Conservation (phyloP, 1,284 basidiomycete genomes). For the Vanrija pseudolonga region DNA sequence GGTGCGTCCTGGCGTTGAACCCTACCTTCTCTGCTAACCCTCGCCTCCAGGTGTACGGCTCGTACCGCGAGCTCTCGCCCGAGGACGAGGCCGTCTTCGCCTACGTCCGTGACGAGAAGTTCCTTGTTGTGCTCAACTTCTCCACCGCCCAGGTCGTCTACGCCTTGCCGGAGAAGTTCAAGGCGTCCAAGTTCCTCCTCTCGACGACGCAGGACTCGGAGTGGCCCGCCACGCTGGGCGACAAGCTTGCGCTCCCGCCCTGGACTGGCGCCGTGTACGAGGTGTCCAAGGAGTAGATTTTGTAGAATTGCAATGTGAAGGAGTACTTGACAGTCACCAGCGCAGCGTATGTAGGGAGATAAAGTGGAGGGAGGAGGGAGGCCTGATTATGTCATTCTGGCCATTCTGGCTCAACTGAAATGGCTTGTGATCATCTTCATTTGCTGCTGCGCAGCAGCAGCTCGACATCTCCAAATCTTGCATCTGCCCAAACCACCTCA, state of each 20-base stretch:
- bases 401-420: no score
- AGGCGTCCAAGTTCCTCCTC: background rate
- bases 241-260: background rate
- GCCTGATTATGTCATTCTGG: background rate
- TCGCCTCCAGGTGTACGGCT: constrained; percentile 56
- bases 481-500: background rate
- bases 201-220: background rate
- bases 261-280: constrained; percentile 1
- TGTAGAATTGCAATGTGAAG: background rate
- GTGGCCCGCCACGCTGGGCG: background rate
- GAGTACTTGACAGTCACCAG: background rate
- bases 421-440: no score
- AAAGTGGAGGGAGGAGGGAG: no score
- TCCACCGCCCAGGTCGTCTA: background rate
- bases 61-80: constrained; percentile 55
- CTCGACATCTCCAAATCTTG: background rate
- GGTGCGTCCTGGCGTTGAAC: constrained; percentile 36
- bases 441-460: no score
- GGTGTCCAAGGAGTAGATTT: background rate
- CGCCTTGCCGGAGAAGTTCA: constrained; percentile 2
- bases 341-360: no score
- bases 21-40: background rate
- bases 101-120: constrained; percentile 54
- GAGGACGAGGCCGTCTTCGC: constrained; percentile 58
- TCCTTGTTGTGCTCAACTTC: constrained; percentile 59